Conservation (phyloP, 2,329 filamentous ascomycete genomes). For the Fusarium irregulare region DNA sequence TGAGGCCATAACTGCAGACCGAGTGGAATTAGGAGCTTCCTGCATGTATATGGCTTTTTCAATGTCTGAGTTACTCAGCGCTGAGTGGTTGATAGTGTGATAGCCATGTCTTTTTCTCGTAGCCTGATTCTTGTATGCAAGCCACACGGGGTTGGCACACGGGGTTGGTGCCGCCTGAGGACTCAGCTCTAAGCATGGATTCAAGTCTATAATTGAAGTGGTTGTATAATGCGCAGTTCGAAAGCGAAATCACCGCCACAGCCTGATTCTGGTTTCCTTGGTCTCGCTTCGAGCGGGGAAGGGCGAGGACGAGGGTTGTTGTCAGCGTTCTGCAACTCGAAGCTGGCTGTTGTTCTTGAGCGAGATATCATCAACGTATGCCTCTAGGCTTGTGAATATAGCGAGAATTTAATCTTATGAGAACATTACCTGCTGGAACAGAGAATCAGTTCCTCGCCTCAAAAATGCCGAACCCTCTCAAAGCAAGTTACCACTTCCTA, state of each 20-base stretch:
- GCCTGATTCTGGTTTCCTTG: background rate
- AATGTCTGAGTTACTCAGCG: background rate
- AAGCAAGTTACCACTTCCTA: conserved; percentile 29
- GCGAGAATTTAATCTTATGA: background rate
- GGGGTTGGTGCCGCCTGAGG: background rate
- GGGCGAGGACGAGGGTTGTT: background rate
- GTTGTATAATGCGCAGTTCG: conserved; percentile 6
- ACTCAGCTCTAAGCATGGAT: conserved; percentile 9
- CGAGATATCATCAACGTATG: background rate
- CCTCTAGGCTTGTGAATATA: background rate
- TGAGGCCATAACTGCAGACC: background rate
- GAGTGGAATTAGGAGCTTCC: background rate
- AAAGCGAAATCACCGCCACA: background rate
- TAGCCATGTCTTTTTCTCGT: background rate
- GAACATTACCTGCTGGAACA: too few relatives aligned
- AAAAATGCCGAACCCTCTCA: conserved; percentile 27
- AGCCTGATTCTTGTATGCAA: conserved; percentile 23
- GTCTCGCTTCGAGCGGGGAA: background rate
- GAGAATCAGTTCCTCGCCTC: background rate
- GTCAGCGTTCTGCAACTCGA: background rate
- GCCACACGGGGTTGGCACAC: conserved; percentile 1
- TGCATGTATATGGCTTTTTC: background rate
- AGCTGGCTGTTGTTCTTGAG: background rate
- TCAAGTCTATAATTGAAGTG: background rate
- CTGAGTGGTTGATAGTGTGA: conserved; percentile 4